phyloP scores from a whole-genome alignment of 495 filamentous ascomycete species.

The Chlorociboria aeruginascens region DNA sequence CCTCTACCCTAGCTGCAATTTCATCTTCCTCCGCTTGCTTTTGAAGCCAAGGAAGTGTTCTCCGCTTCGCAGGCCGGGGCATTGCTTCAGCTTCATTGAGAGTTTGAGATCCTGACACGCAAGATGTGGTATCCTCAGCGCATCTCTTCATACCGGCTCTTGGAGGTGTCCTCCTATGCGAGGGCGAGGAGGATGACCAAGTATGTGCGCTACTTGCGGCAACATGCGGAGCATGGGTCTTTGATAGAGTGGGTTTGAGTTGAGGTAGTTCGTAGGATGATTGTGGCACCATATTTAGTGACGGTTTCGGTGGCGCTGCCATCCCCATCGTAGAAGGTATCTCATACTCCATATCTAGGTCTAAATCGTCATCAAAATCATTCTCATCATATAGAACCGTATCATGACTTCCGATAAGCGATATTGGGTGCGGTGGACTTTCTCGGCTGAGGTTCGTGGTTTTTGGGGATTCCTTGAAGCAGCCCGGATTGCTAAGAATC shows the following conservation, averaged over 20 bases:
- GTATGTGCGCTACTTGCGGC: conserved; percentile 13
- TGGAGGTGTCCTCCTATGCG: conserved; percentile 12
- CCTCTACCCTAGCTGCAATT: conserved; percentile 4
- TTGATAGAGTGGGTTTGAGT: conserved; percentile 6
- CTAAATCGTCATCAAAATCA: conserved; percentile 59
- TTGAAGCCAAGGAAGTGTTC: conserved; percentile 15
- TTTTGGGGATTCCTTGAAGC: conserved; percentile 29
- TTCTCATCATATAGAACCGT: conserved; percentile 43
- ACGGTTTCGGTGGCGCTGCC: conserved; percentile 18
- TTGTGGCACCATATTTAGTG: conserved; percentile 10
- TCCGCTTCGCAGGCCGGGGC: conserved; percentile 12
- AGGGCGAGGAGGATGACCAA: conserved; percentile 19
- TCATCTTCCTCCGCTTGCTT: conserved; percentile 12
- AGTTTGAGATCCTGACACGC: background rate
- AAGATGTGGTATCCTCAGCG: background rate
- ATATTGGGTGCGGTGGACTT: conserved; percentile 6
- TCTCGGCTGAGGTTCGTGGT: conserved; percentile 13
- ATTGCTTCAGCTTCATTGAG: background rate
- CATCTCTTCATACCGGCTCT: background rate
- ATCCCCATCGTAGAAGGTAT: conserved; percentile 26
- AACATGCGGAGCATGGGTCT: background rate
- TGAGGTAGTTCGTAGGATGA: conserved; percentile 22
- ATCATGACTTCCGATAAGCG: conserved; percentile 6
- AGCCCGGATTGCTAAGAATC: conserved; percentile 27
- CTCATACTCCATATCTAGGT: conserved; percentile 45